Base-by-base conservation (phyloP, 1,139 yeast genomes). In the Yamadazyma trypodendri region DNA sequence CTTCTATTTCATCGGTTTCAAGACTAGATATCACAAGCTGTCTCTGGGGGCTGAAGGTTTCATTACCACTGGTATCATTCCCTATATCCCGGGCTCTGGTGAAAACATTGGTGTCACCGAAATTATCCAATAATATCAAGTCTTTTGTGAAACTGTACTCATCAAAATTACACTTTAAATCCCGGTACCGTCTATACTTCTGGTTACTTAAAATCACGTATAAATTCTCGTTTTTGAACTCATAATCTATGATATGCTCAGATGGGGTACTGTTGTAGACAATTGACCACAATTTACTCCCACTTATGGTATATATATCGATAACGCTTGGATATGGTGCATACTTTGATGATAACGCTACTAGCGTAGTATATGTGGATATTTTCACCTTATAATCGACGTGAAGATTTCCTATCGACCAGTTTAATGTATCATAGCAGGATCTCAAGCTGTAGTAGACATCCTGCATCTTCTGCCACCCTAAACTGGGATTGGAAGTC, bases 401-500 rank as follows among this genome's bases (percentile, higher is more conserved):
- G 39, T 56, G 51, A 10, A 68, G 49, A 41, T 58, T 61, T 11
- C 61, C 63, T 25, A 67, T 48, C 17, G 64, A 43, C 75, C 75
- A 69, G 38, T 50, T 49, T 44, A 68, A 49, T 1, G 56, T 45
- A 2, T 65, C 68, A 46, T 72, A 75, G 38, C 78, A 66, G 6
- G 71, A 61, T 22, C 74, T 58, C 18, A 70, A 64, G 40, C 79
- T 64, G 49, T 84, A 84, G 52, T 72, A 81, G 3, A 79, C 83
- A 53, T 80, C 78, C 37, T 71, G 77, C 23, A 82, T 65, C 48
- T 75, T 66, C 55, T 81, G 87, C 89, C 89, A 82, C 36, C 68
- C 67, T 37, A 68, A 54, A 45, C 75, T 71, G 7, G 79, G 79
- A 49, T 68, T 72, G 9, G 63, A 43, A 35, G 54, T 49, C 60